A percentile compares a stretch with the other conserved stretches of the same genome.
These are phyloP conservation scores for Linnemannia hyalina DNA, from an alignment of 192 early-diverging fungal species.

Conservation along the genomic window DNA sequence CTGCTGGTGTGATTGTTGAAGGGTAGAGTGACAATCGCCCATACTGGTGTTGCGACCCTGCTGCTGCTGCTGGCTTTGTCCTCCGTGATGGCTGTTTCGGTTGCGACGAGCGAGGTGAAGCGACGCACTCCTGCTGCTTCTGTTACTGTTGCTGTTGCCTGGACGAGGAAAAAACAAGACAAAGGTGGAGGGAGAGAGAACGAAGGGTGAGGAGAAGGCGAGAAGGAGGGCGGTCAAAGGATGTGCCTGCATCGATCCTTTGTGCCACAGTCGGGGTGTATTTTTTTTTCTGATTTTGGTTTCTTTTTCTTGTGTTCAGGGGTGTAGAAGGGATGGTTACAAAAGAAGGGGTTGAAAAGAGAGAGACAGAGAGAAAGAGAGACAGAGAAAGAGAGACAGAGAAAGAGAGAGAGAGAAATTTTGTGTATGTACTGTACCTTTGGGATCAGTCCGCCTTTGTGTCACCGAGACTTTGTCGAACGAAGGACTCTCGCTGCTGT, in stretches of 20 bases:
- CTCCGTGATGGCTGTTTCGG: background rate
- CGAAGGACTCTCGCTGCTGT: conserved; percentile 23
- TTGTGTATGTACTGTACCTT: background rate
- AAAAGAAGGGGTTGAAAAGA: background rate
- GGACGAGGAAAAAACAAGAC: background rate
- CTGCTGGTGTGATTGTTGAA: background rate
- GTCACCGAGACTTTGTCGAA: background rate
- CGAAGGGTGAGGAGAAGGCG: background rate
- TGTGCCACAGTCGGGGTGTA: background rate
- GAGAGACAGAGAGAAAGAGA: background rate
- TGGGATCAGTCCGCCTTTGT: background rate
- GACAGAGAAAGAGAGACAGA: background rate
- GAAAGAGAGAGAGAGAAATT: background rate
- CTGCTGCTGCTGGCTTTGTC: background rate
- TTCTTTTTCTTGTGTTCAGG: conserved; percentile 4
- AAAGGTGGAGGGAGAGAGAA: background rate
- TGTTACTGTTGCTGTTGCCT: conserved; percentile 5
- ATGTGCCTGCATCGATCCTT: conserved; percentile 8
- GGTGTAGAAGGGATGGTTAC: background rate
- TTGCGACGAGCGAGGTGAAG: background rate
- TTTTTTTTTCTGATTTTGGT: background rate
- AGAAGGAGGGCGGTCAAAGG: conserved; percentile 1
- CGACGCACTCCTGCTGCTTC: background rate
- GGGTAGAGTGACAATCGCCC: conserved; percentile 3
- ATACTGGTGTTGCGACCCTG: background rate